These are phyloP conservation scores for Termitomyces sp. DNA, from an alignment of 768 basidiomycete species.

Conservation along the genomic window DNA sequence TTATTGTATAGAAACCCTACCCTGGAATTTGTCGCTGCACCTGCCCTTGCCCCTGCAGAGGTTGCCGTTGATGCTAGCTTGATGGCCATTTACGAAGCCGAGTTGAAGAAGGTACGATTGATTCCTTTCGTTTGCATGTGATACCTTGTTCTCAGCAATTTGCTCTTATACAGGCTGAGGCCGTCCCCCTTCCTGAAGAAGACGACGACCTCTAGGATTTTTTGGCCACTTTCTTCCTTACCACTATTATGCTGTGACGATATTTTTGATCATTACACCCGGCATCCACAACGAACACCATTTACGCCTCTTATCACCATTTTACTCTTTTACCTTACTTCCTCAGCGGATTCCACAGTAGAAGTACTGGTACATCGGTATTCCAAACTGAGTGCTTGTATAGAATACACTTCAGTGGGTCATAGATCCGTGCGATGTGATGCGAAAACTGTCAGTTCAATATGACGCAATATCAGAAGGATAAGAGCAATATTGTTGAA, in stretches of 20 bases:
- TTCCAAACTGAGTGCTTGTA: constrained; percentile 11
- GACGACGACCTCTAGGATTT: constrained; percentile 73
- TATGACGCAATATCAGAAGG: too few species aligned
- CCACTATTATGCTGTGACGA: constrained; percentile 17
- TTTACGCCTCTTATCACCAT: constrained; percentile 13
- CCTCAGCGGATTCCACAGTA: constrained; percentile 11
- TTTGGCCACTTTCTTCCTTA: constrained; percentile 12
- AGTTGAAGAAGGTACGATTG: constrained; percentile 59
- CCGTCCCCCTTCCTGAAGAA: constrained; percentile 95
- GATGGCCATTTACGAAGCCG: constrained; percentile 74
- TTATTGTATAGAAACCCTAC: constrained; percentile 54
- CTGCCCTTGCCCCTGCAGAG: constrained; percentile 92
- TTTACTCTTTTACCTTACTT: constrained; percentile 11
- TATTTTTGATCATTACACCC: constrained; percentile 18
- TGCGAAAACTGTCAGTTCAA: neutral
- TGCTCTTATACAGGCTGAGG: constrained; percentile 56
- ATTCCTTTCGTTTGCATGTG: too few species aligned
- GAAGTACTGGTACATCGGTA: constrained; percentile 11
- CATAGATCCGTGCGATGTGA: neutral
- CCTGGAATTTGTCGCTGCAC: constrained; percentile 96
- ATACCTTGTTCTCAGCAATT: neutral
- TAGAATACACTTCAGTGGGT: constrained; percentile 10
- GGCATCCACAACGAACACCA: constrained; percentile 20
- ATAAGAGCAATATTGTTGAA: too few species aligned
- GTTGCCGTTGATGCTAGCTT: constrained; percentile 74